These are phyloP conservation scores for Osmanthus fragrans DNA, from an alignment of 257 asterid species.

Conservation along the genomic window DNA sequence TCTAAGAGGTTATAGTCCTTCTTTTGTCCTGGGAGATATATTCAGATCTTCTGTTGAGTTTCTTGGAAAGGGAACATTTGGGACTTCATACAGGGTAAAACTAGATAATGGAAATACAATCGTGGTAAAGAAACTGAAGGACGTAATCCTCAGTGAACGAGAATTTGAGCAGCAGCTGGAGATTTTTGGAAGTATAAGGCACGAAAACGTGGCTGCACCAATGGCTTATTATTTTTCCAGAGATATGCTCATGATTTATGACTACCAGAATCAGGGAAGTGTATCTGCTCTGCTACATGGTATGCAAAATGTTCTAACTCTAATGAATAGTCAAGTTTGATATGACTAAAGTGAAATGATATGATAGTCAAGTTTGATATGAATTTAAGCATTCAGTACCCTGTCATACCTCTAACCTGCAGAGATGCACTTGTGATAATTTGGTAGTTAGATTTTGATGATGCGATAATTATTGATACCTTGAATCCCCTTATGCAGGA, in stretches of 20 bases:
- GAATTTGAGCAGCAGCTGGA: background rate
- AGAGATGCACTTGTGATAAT: too few relatives aligned
- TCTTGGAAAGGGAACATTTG: conserved; percentile 30
- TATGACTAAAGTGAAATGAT: too few relatives aligned
- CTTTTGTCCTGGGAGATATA: background rate
- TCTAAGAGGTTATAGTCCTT: background rate
- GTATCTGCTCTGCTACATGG: background rate
- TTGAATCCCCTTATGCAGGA: background rate
- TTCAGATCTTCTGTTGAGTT: conserved; percentile 22
- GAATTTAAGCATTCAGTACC: too few relatives aligned
- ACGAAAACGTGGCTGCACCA: background rate
- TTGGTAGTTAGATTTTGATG: background rate
- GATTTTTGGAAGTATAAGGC: background rate
- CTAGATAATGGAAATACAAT: conserved; percentile 21
- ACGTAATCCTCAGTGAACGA: background rate
- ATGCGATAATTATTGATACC: background rate
- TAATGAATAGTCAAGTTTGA: too few relatives aligned
- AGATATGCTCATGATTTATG: background rate
- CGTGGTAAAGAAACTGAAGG: conserved; percentile 28
- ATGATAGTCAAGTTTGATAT: too few relatives aligned
- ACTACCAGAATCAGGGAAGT: background rate
- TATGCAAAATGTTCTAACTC: background rate
- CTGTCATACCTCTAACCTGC: too few relatives aligned
- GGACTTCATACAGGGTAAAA: conserved; percentile 22
- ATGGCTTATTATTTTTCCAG: background rate